Evolutionary conservation across 108 stramenopile species (phyloP).

Genomic region (Tribonema minus): DNA sequence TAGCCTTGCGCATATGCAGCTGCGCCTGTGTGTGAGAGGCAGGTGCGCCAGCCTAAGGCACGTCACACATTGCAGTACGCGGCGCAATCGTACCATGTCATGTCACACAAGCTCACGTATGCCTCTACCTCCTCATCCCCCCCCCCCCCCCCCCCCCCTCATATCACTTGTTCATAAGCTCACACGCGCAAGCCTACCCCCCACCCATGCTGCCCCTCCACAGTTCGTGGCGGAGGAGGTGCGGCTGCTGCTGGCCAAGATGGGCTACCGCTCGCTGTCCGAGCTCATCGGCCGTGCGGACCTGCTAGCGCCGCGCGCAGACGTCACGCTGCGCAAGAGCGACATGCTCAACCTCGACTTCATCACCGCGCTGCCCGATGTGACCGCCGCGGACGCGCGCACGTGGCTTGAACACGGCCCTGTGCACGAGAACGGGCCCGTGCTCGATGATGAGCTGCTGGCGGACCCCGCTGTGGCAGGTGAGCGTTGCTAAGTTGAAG

Average conservation of each 20-base stretch:
- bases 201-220: too few species aligned
- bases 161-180: too few species aligned
- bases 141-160: neutral
- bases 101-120: neutral
- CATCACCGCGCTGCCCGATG: constrained; percentile 36
- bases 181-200: too few species aligned
- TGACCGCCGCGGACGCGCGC: neutral
- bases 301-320: constrained; percentile 35
- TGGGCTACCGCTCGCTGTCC: constrained; percentile 37
- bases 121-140: neutral
- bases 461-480: neutral
- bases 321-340: constrained; percentile 21
- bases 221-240: constrained; percentile 52
- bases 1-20: too few species aligned
- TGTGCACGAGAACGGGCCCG: constrained; percentile 34
- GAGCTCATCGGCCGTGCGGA: constrained; percentile 49
- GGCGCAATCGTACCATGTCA: too few species aligned
- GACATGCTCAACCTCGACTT: constrained; percentile 38
- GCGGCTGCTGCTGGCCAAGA: constrained; percentile 20
- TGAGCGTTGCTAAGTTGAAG: too few species aligned
- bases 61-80: too few species aligned
- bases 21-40: too few species aligned
- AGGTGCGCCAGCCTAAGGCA: too few species aligned
- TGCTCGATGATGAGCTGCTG: constrained; percentile 43
- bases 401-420: constrained; percentile 36